Percentiles rank a stretch among this genome's conserved stretches.
These are phyloP conservation scores for Ceratobasidium sp. DNA, from an alignment of 1,284 basidiomycete species.

Conservation along the genomic window DNA sequence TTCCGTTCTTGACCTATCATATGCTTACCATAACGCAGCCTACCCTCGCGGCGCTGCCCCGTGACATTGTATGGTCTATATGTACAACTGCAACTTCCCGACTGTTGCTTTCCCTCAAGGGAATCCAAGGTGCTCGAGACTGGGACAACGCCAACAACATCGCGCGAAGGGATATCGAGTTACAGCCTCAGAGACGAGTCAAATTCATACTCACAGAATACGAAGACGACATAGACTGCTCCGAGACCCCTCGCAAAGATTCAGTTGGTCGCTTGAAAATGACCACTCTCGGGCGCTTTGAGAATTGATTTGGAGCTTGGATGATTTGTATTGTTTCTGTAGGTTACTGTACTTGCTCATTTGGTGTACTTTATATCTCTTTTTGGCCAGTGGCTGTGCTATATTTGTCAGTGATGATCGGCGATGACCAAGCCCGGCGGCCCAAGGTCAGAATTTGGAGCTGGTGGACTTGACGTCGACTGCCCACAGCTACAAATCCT, in stretches of 20 bases:
- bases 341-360: background rate
- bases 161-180: conserved; percentile 15
- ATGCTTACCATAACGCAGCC: conserved; percentile 19
- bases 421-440: conserved; percentile 40
- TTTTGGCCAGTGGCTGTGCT: conserved; percentile 12
- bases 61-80: conserved; percentile 45
- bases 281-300: conserved; percentile 31
- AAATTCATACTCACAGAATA: conserved; percentile 24
- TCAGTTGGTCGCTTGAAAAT: conserved; percentile 6
- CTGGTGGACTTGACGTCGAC: conserved; percentile 37
- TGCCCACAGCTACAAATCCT: conserved; percentile 31
- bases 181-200: conserved; percentile 3
- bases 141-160: conserved; percentile 27
- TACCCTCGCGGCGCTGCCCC: conserved; percentile 37
- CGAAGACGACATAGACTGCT: conserved; percentile 4
- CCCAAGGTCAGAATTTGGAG: conserved; percentile 25
- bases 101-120: conserved; percentile 44
- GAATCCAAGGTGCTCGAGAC: conserved; percentile 30
- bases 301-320: conserved; percentile 5
- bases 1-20: background rate
- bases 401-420: background rate
- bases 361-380: background rate
- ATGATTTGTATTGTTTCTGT: background rate
- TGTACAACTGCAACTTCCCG: conserved; percentile 46
- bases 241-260: background rate